Conservation (phyloP, 345 rosid species). For the sweet orange (Citrus sinensis) region DVS_A1.0 CM039169.1:28572001-28572500, state of each 20-base stretch:
- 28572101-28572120: not conserved
- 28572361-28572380: conserved; percentile 53
- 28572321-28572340: not conserved
- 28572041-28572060: conserved; percentile 26
- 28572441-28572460: conserved; percentile 98
- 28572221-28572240: not conserved
- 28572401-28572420: conserved; percentile 73
- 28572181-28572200: not conserved
- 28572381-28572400: conserved; percentile 67
- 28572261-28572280: not conserved
- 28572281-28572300: not conserved
- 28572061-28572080: not conserved
- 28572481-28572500: conserved; percentile 7
- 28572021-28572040: conserved; percentile 77
- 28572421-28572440: conserved; percentile 69
- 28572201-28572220: not conserved
- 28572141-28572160: not conserved
- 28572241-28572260: not conserved
- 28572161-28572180: not conserved
- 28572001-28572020: conserved; percentile 93
- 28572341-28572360: not conserved
- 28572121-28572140: not conserved
- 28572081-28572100: not conserved
- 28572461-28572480: not conserved
- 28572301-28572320: not conserved